Base-by-base conservation (phyloP, 2,329 filamentous ascomycete genomes). In the Cadophora sp. region DNA sequence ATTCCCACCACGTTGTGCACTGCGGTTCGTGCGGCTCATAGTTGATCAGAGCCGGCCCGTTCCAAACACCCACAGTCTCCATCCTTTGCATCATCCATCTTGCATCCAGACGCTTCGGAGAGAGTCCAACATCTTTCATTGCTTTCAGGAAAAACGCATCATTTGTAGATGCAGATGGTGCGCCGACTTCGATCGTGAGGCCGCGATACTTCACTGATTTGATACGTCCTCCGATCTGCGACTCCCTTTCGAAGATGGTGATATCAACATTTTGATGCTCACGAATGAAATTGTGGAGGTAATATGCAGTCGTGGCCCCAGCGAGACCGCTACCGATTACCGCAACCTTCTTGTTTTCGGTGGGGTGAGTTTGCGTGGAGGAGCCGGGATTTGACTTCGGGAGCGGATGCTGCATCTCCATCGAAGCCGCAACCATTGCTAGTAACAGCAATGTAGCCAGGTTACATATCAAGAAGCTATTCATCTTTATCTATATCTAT, bases 231-330 rank as follows among this genome's bases (percentile, higher is more conserved):
- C 59, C 40, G 19, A 50, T 48, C 27, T 62, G 24, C 4, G 24
- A 26, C n/a, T 4, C 27, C 40, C 37, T 27, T 46, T 62, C 59
- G 40, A 62, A 50, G 24, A 62, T 50, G 43, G 59, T 62, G 43
- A 62, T 62, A 19, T 50, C 12, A 3, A 62, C 6, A 5, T 48
- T 19, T 29, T 43, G n/a, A 11, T 31, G 1, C 29, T 46, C 37
- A 6, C 59, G 40, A 6, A 27, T 22, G 1, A 19, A 62, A 22
- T 62, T 40, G 43, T 27, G 43, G 1, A 50, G 24, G 43, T 31
- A 50, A 24, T 62, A 62, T 12, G 43, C 22, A 9, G 59, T 19
- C 19, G 24, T 46, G 19, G 24, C 34, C 12, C 59, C 59, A n/a
- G 59, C 16, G 27, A 50, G 22, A 31, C 59, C 59, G 19, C 40